A percentile compares a stretch with the other conserved stretches of the same genome.
Conservation (phyloP, 1,284 basidiomycete species). For the Cutaneotrichosporon spelunceum region DNA sequence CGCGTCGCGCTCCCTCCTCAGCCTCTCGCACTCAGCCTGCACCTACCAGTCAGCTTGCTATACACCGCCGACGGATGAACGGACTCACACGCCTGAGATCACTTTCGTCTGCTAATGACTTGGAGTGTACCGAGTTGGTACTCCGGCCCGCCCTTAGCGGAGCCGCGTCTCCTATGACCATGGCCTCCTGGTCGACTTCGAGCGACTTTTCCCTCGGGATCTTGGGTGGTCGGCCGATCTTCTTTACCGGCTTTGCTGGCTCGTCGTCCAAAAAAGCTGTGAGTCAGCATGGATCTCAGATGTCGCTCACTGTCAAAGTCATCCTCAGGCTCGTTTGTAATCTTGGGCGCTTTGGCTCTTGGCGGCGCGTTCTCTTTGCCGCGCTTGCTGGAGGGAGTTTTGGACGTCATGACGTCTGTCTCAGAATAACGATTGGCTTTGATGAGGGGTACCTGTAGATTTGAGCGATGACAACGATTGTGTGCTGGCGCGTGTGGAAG, state of each 20-base stretch:
- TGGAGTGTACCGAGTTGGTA: background rate
- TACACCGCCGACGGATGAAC: background rate
- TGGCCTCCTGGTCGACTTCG: background rate
- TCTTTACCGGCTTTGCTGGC: constrained; percentile 7
- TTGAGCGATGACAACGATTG: background rate
- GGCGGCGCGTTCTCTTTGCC: constrained; percentile 21
- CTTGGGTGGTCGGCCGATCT: constrained; percentile 7
- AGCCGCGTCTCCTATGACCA: background rate
- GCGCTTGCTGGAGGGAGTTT: constrained; percentile 10
- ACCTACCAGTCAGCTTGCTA: constrained; percentile 20
- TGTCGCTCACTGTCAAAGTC: constrained; percentile 14
- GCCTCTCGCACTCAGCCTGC: constrained; percentile 35
- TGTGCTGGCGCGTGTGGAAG: background rate
- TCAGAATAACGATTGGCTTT: background rate
- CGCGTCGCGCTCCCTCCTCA: constrained; percentile 37
- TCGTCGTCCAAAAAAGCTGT: constrained; percentile 9
- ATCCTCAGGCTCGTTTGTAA: constrained; percentile 4
- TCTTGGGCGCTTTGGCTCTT: constrained; percentile 11
- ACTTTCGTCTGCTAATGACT: background rate
- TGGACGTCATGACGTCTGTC: background rate
- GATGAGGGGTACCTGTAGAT: background rate
- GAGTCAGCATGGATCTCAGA: background rate
- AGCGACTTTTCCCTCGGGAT: background rate
- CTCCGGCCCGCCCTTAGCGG: background rate
- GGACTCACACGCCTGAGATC: constrained; percentile 1